phyloP scores from a whole-genome alignment of 2,329 filamentous ascomycete species.

The Neofusicoccum parvum region DNA sequence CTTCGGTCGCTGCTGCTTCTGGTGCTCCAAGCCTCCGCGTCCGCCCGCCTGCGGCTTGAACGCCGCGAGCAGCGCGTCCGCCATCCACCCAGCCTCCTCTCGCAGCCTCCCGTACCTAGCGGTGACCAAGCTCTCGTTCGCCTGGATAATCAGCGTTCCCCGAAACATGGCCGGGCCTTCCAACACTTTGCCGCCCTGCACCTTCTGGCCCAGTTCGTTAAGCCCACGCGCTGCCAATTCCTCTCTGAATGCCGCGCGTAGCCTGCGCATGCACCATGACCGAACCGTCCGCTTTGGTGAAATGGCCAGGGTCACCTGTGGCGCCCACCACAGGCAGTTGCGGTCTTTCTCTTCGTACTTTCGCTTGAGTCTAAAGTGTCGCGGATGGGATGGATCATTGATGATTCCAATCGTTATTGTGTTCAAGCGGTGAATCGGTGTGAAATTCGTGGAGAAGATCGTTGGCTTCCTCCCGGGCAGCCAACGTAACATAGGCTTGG shows the following conservation, averaged over 20 bases:
- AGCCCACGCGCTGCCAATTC: constrained; percentile 35
- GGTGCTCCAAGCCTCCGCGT: background rate
- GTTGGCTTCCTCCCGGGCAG: background rate
- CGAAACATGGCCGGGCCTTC: constrained; percentile 18
- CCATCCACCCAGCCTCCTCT: constrained; percentile 26
- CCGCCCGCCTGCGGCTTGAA: background rate
- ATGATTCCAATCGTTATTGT: background rate
- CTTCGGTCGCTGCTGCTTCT: background rate
- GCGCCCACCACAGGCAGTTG: constrained; percentile 38
- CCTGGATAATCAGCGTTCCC: constrained; percentile 28
- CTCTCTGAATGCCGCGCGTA: constrained; percentile 35
- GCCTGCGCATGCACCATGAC: constrained; percentile 34
- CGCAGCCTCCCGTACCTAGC: constrained; percentile 33
- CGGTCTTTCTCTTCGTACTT: constrained; percentile 20
- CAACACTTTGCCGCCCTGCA: constrained; percentile 9
- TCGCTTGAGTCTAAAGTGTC: background rate
- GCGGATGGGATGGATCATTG: background rate
- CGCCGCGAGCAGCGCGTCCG: constrained; percentile 27
- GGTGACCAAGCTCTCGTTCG: constrained; percentile 27
- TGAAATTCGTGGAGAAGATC: background rate
- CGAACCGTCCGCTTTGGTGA: constrained; percentile 37
- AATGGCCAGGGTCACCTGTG: constrained; percentile 28
- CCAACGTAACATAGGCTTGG: background rate
- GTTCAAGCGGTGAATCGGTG: background rate
- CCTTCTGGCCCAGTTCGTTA: constrained; percentile 27